Percentiles rank a stretch among this genome's conserved stretches.
These are phyloP conservation scores for Furcasterigmium furcatum DNA, from an alignment of 2,329 filamentous ascomycete species.

Conservation along the genomic window DNA sequence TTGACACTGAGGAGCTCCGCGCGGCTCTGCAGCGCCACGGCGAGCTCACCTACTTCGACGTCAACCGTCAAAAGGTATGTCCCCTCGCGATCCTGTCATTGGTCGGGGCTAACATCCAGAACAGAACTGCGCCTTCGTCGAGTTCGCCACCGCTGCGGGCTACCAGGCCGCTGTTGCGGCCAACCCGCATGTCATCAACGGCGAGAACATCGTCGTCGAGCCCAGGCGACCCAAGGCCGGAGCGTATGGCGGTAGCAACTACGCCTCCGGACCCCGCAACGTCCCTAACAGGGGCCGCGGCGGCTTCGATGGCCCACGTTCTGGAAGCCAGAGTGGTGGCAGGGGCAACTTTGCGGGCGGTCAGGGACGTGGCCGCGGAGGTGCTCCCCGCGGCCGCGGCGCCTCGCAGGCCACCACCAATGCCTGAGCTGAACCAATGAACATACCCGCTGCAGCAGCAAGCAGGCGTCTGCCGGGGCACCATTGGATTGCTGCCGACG, in stretches of 20 bases:
- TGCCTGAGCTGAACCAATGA: slow-evolving; percentile 35
- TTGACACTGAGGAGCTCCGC: slow-evolving; percentile 71
- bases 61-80: slow-evolving; percentile 79
- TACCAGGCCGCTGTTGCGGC: slow-evolving; percentile 80
- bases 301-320: slow-evolving; percentile 56
- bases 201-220: slow-evolving; percentile 81
- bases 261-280: slow-evolving; percentile 41
- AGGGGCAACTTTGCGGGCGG: slow-evolving; percentile 69
- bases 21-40: slow-evolving; percentile 69
- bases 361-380: slow-evolving; percentile 62
- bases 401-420: slow-evolving; percentile 50
- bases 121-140: slow-evolving; percentile 95
- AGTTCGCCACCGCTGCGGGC: slow-evolving; percentile 77
- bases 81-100: neutral
- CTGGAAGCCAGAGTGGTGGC: slow-evolving; percentile 48
- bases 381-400: slow-evolving; percentile 62
- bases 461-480: too few relatives aligned
- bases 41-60: slow-evolving; percentile 69
- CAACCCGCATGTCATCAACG: slow-evolving; percentile 83
- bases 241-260: slow-evolving; percentile 68
- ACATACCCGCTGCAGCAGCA: too few relatives aligned
- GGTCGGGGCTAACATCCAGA: neutral
- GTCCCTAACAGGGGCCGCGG: slow-evolving; percentile 44
- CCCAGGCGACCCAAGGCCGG: slow-evolving; percentile 77
- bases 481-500: too few relatives aligned